Conservation (phyloP, 1,284 basidiomycete genomes). For the Ceratobasidium sp. region DNA sequence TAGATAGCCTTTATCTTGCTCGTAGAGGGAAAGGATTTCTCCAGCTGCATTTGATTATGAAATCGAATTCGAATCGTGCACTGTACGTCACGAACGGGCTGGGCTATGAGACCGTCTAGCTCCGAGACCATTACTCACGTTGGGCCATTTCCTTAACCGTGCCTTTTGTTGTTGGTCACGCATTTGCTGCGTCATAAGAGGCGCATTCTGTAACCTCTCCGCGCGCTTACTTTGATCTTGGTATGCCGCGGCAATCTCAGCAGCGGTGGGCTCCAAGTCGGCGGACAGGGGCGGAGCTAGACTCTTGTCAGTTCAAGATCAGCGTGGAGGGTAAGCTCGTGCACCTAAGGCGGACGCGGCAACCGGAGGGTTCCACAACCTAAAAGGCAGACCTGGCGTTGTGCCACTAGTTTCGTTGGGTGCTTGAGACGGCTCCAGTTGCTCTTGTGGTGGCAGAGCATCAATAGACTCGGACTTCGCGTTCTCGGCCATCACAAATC, state of each 20-base stretch:
- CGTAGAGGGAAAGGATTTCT: conserved; percentile 74
- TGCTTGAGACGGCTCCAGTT: neutral
- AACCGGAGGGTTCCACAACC: conserved; percentile 44
- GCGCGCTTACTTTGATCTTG: conserved; percentile 68
- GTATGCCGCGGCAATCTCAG: conserved; percentile 72
- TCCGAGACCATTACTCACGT: conserved; percentile 56
- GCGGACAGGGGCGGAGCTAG: conserved; percentile 64
- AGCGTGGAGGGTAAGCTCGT: neutral
- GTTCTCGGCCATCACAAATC: neutral
- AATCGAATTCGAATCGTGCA: conserved; percentile 83
- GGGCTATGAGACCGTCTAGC: neutral
- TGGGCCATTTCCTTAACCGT: conserved; percentile 72
- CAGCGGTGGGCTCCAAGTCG: conserved; percentile 71
- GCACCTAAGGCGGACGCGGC: conserved; percentile 24
- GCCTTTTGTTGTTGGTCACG: conserved; percentile 70
- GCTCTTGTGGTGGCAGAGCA: no score
- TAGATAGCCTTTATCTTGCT: conserved; percentile 82
- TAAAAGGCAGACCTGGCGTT: neutral
- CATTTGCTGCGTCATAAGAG: conserved; percentile 71
- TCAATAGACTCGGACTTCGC: neutral
- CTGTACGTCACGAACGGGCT: conserved; percentile 53
- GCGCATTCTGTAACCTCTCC: conserved; percentile 74
- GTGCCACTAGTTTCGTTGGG: neutral
- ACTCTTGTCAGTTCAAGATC: neutral
- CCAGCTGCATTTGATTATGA: conserved; percentile 80